Conservation (phyloP, 2,329 filamentous ascomycete species). For the Fusarium burgessii region DNA sequence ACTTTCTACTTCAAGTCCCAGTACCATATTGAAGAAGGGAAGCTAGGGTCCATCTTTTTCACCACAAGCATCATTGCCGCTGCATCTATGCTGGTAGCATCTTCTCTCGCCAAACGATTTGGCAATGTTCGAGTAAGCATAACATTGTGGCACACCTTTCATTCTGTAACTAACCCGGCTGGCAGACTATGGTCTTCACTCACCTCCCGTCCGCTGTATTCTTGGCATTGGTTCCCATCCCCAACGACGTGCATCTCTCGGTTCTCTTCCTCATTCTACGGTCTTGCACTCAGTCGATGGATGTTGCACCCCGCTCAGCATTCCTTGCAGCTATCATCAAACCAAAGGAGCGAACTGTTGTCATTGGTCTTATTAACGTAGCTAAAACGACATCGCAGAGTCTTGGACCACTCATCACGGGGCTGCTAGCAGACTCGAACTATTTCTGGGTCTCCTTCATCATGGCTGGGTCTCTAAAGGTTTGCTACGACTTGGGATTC, state of each 20-base stretch:
- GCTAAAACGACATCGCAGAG: conserved; percentile 75
- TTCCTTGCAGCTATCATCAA: conserved; percentile 75
- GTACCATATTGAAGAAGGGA: conserved; percentile 61
- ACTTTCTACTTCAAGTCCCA: conserved; percentile 66
- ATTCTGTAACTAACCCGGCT: neutral
- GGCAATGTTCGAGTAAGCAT: conserved; percentile 72
- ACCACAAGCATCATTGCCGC: conserved; percentile 64
- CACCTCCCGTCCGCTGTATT: conserved; percentile 77
- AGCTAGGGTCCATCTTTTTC: conserved; percentile 67
- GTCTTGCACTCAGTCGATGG: conserved; percentile 74
- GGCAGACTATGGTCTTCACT: conserved; percentile 79
- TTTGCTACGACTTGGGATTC: conserved; percentile 69
- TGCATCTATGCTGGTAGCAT: conserved; percentile 63
- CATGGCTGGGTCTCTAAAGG: conserved; percentile 72
- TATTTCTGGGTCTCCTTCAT: conserved; percentile 73
- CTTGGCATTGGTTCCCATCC: conserved; percentile 71
- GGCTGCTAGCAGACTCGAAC: conserved; percentile 66
- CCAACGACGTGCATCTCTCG: conserved; percentile 63
- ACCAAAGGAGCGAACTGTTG: conserved; percentile 74
- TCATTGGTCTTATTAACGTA: conserved; percentile 78
- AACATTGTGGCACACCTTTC: fast-evolving
- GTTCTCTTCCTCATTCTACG: conserved; percentile 72
- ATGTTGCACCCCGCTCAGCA: conserved; percentile 75
- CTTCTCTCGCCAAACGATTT: conserved; percentile 65
- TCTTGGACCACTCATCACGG: conserved; percentile 72